phyloP scores from a whole-genome alignment of 2,329 filamentous ascomycete genomes.

The Scopulariopsis brevicaulis region DNA sequence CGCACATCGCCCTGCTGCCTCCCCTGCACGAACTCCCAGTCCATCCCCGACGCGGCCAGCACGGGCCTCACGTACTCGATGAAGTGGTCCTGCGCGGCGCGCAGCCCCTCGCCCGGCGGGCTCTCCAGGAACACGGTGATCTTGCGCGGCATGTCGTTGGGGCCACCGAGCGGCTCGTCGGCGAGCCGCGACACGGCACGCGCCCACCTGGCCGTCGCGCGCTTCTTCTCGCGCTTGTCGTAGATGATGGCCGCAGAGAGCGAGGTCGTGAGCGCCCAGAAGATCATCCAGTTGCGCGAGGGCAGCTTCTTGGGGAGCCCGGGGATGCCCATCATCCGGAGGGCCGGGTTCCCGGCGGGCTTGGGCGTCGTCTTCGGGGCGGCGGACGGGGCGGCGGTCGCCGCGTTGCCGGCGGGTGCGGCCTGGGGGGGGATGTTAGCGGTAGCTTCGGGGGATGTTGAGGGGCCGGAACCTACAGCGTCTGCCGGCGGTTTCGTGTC shows the following conservation, averaged over 20 bases:
- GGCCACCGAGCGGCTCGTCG: constrained; percentile 55
- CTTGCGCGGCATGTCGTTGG: constrained; percentile 67
- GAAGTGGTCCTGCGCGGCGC: constrained; percentile 86
- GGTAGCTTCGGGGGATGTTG: background rate
- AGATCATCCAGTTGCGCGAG: constrained; percentile 96
- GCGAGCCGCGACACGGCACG: constrained; percentile 76
- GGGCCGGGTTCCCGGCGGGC: constrained; percentile 50
- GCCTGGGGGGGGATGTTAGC: constrained; percentile 1
- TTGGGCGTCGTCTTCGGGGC: background rate
- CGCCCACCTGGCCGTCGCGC: constrained; percentile 77
- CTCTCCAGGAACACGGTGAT: constrained; percentile 78
- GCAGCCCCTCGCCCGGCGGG: constrained; percentile 76
- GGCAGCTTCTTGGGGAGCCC: constrained; percentile 75
- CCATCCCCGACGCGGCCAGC: constrained; percentile 75
- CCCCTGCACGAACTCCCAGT: constrained; percentile 94
- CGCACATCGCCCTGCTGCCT: constrained; percentile 86
- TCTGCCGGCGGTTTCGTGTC: constrained; percentile 2
- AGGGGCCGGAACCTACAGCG: background rate
- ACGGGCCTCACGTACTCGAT: constrained; percentile 93
- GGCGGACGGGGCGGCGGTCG: background rate
- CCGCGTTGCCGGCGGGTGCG: background rate
- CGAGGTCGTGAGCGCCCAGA: constrained; percentile 67
- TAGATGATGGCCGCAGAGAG: constrained; percentile 78
- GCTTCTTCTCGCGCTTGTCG: constrained; percentile 83
- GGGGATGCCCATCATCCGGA: constrained; percentile 75